Percentiles rank a stretch among this genome's conserved stretches.
These are phyloP conservation scores for Dictyostelium firmibasis DNA, from an alignment of 78 protist species.

Conservation along the genomic window DNA sequence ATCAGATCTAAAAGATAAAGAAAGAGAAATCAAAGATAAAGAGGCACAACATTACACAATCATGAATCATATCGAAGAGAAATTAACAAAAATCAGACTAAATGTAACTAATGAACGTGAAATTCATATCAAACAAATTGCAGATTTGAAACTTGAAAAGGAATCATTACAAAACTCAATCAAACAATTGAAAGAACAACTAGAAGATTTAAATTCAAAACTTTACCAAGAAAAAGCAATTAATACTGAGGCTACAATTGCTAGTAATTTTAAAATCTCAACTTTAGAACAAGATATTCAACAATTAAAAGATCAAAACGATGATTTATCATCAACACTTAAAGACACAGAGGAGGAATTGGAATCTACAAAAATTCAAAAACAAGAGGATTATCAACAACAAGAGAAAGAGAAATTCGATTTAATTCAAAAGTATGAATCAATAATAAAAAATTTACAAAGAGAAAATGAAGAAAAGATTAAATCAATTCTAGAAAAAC, in stretches of 20 bases:
- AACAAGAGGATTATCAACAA: neutral
- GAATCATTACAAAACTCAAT: neutral
- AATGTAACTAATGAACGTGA: conserved; percentile 6
- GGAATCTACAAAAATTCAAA: neutral
- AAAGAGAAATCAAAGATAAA: conserved; percentile 14
- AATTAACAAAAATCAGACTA: conserved; percentile 16
- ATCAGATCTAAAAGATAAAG: neutral
- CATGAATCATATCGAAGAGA: conserved; percentile 24
- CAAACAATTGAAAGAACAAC: neutral
- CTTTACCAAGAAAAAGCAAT: conserved; percentile 17
- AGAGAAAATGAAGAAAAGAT: neutral
- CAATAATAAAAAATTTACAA: neutral
- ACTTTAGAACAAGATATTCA: neutral
- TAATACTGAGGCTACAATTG: neutral
- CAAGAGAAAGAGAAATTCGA: conserved; percentile 2
- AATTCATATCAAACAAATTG: neutral
- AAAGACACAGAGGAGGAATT: neutral
- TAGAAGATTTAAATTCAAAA: conserved; percentile 17
- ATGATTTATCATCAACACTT: neutral
- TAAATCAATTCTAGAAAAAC: neutral
- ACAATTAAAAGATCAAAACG: neutral
- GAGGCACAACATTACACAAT: conserved; percentile 11
- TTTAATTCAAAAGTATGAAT: neutral
- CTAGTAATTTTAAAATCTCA: neutral
- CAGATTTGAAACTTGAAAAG: neutral